These are phyloP conservation scores for Microcyclospora pomicola DNA, from an alignment of 2,329 filamentous ascomycete genomes.

Conservation along the genomic window DNA sequence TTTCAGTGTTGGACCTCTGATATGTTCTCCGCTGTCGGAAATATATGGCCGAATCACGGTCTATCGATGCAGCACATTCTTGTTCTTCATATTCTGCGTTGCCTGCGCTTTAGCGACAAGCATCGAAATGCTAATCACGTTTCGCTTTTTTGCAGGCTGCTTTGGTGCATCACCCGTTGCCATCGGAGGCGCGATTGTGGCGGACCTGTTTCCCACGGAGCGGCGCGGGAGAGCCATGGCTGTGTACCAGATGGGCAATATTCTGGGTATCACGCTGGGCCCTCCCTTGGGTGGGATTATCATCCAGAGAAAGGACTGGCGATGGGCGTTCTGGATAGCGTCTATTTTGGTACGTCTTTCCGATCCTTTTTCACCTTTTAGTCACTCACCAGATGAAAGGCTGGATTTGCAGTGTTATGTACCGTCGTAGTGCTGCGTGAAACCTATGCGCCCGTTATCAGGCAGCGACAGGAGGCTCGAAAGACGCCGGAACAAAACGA, in stretches of 20 bases:
- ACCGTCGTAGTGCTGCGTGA: too few relatives aligned
- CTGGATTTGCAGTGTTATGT: too few relatives aligned
- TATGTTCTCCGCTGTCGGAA: conserved; percentile 19
- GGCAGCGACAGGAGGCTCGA: too few relatives aligned
- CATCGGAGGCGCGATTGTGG: conserved; percentile 16
- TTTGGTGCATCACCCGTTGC: conserved; percentile 21
- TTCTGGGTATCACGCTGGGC: conserved; percentile 13
- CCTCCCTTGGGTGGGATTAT: conserved; percentile 27
- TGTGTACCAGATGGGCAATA: conserved; percentile 18
- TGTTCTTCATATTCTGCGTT: conserved; percentile 21
- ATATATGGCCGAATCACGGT: conserved; percentile 19
- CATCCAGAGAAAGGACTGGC: conserved; percentile 28
- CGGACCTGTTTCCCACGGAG: conserved; percentile 17
- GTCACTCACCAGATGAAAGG: too few relatives aligned
- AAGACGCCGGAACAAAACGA: too few relatives aligned
- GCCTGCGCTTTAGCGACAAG: conserved; percentile 22
- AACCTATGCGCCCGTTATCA: too few relatives aligned
- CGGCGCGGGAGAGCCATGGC: conserved; percentile 20
- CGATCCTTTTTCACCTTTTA: too few relatives aligned
- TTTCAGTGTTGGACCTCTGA: conserved; percentile 20
- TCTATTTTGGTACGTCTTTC: too few relatives aligned
- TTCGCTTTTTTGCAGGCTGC: conserved; percentile 20
- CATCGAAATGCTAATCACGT: conserved; percentile 18
- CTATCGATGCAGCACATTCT: conserved; percentile 18
- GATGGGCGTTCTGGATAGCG: conserved; percentile 35